Evolutionary conservation across 2,329 filamentous ascomycete genomes (phyloP).

Genomic region (Kalmusia sp.): DNA sequence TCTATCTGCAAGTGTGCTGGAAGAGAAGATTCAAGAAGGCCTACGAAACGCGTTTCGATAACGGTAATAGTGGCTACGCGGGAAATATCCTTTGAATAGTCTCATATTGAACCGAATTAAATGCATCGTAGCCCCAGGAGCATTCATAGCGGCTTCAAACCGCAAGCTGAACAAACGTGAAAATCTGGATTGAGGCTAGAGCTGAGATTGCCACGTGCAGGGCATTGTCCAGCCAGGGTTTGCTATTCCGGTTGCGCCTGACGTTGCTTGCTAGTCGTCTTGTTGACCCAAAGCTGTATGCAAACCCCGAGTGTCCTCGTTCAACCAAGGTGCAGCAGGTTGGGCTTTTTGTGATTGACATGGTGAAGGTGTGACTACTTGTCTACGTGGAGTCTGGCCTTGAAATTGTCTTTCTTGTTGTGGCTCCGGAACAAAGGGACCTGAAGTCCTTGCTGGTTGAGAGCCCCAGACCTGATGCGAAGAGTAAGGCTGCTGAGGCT

Average conservation of each 20-base stretch:
- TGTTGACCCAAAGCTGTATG: neutral
- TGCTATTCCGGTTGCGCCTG: neutral
- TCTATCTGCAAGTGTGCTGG: too few species aligned
- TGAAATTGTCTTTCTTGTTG: neutral
- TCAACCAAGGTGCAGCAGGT: neutral
- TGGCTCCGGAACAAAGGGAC: neutral
- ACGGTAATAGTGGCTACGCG: too few species aligned
- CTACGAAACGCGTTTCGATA: too few species aligned
- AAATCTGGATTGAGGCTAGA: too few species aligned
- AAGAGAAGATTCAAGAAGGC: too few species aligned
- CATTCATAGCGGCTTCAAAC: too few species aligned
- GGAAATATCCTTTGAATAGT: too few species aligned
- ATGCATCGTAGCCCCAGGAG: too few species aligned
- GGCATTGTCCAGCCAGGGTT: neutral
- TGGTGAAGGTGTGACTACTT: neutral
- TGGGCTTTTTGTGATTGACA: neutral
- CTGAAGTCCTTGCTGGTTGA: neutral
- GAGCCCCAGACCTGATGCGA: neutral
- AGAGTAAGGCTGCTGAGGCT: neutral
- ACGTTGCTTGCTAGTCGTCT: neutral
- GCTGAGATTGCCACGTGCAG: too few species aligned
- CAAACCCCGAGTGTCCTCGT: neutral
- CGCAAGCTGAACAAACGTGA: too few species aligned
- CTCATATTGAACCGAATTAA: too few species aligned
- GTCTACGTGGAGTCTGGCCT: neutral